Percentiles rank a stretch among this genome's conserved stretches.
phyloP scores from a whole-genome alignment of 148 eudicot species.

The Camellia japonica region DNA sequence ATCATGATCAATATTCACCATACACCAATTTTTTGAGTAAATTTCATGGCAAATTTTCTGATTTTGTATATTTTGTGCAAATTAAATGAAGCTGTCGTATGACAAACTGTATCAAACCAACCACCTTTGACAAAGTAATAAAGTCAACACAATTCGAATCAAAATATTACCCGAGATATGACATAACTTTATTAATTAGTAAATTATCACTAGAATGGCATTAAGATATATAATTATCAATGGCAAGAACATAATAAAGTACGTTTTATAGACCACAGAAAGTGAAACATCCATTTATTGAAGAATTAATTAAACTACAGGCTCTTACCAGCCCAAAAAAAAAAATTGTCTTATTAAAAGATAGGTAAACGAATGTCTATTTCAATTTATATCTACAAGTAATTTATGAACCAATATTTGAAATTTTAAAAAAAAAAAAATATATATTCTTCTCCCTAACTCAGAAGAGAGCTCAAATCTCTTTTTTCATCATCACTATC shows the following conservation, averaged over 20 bases:
- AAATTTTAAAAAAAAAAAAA: not conserved
- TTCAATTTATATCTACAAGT: not conserved
- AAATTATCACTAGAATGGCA: not conserved
- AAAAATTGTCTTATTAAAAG: not conserved
- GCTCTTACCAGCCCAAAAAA: not conserved
- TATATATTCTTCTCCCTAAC: not conserved
- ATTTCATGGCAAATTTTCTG: too few relatives aligned
- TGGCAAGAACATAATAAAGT: not conserved
- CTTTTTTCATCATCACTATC: not conserved
- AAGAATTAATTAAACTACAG: not conserved
- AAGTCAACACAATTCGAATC: too few relatives aligned
- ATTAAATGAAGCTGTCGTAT: too few relatives aligned
- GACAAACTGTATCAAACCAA: too few relatives aligned
- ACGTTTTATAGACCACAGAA: too few relatives aligned
- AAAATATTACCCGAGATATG: not conserved
- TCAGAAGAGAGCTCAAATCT: not conserved
- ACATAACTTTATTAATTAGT: not conserved
- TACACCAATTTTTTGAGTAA: too few relatives aligned
- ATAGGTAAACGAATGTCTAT: not conserved
- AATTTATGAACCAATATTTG: not conserved
- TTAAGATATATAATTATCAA: not conserved
- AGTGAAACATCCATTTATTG: too few relatives aligned
- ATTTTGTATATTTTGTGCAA: too few relatives aligned
- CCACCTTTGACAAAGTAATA: too few relatives aligned
- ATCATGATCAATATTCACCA: too few relatives aligned